Percentiles rank a stretch among this genome's conserved stretches.
These are phyloP conservation scores for Dalbergia cochinchinensis DNA, from an alignment of 306 rosid species.

Conservation along the genomic window DNA sequence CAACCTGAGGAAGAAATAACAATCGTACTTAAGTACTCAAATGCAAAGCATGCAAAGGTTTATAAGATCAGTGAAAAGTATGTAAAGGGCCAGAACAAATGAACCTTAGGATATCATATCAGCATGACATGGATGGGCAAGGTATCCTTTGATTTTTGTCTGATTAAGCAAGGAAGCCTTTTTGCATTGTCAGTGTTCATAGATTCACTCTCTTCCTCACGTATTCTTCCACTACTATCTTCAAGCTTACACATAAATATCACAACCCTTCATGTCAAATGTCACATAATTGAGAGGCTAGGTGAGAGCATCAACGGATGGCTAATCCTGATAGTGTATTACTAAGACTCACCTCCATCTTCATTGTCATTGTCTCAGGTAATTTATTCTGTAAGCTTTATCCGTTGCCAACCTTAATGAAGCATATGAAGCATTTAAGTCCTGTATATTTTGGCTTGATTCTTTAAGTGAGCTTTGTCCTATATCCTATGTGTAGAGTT, in stretches of 20 bases:
- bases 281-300: slow-evolving; percentile 32
- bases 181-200: slow-evolving; percentile 34
- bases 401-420: background rate
- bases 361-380: slow-evolving; percentile 54
- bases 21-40: background rate
- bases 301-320: slow-evolving; percentile 24
- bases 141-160: slow-evolving; percentile 44
- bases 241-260: slow-evolving; percentile 34
- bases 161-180: slow-evolving; percentile 48
- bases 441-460: background rate
- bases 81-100: slow-evolving; percentile 10
- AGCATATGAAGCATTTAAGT: slow-evolving; percentile 10
- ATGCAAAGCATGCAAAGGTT: background rate
- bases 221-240: slow-evolving; percentile 48
- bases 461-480: background rate
- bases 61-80: slow-evolving; percentile 28
- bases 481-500: background rate
- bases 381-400: background rate
- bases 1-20: background rate
- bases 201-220: slow-evolving; percentile 53
- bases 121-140: slow-evolving; percentile 37
- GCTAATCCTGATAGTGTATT: slow-evolving; percentile 35
- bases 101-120: slow-evolving; percentile 21
- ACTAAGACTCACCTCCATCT: slow-evolving; percentile 45
- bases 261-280: slow-evolving; percentile 32